Evolutionary conservation across 2,329 filamentous ascomycete species (phyloP).

Genomic region (Apiospora marii): DNA sequence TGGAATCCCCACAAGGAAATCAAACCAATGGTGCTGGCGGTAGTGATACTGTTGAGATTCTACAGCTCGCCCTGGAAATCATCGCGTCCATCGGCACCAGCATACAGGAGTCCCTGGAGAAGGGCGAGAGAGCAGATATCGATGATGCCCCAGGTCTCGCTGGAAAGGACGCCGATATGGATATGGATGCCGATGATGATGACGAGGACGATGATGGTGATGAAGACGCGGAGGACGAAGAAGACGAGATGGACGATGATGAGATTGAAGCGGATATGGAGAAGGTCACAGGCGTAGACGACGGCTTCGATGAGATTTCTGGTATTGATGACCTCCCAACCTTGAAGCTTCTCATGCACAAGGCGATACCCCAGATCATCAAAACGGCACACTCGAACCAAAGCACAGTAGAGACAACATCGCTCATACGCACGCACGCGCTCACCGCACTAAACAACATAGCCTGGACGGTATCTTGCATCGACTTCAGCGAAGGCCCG

Average conservation of each 20-base stretch:
- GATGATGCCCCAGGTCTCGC: conserved; percentile 45
- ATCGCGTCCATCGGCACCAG: conserved; percentile 70
- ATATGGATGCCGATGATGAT: conserved; percentile 48
- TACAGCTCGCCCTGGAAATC: conserved; percentile 66
- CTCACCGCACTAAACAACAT: conserved; percentile 72
- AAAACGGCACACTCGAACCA: conserved; percentile 51
- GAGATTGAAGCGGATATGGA: conserved; percentile 70
- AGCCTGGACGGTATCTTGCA: conserved; percentile 69
- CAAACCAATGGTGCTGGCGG: conserved; percentile 46
- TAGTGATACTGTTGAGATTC: conserved; percentile 53
- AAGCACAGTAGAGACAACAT: conserved; percentile 47
- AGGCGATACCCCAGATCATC: conserved; percentile 57
- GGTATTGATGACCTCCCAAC: conserved; percentile 62
- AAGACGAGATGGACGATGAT: conserved; percentile 48
- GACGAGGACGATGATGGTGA: conserved; percentile 47
- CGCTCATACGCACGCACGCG: conserved; percentile 59
- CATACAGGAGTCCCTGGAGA: conserved; percentile 59
- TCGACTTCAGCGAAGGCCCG: conserved; percentile 64
- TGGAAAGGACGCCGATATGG: conserved; percentile 44
- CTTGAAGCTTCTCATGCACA: conserved; percentile 55
- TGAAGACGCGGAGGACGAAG: conserved; percentile 48
- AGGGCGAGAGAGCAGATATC: conserved; percentile 48
- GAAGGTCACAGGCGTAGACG: conserved; percentile 62
- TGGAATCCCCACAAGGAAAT: conserved; percentile 44
- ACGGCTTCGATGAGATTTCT: conserved; percentile 50